These are phyloP conservation scores for Daedalea quercina DNA, from an alignment of 768 basidiomycete genomes.

Conservation along the genomic window DNA sequence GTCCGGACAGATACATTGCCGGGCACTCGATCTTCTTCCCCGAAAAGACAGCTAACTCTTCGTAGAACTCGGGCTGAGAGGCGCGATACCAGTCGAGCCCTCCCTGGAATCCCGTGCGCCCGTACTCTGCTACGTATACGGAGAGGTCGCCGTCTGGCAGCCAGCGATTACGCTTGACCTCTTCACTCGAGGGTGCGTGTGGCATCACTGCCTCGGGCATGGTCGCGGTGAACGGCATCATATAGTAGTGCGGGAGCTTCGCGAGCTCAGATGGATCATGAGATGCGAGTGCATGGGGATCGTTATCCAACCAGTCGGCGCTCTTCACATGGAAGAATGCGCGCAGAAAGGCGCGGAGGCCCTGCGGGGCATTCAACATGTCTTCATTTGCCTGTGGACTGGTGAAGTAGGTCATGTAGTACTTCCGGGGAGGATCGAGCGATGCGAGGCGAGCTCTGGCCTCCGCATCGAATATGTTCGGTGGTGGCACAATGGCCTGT, in stretches of 20 bases:
- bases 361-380: slow-evolving; percentile 34
- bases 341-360: slow-evolving; percentile 42
- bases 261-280: slow-evolving; percentile 5
- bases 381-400: slow-evolving; percentile 40
- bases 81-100: slow-evolving; percentile 52
- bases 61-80: slow-evolving; percentile 25
- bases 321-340: slow-evolving; percentile 55
- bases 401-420: slow-evolving; percentile 48
- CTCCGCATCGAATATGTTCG: slow-evolving; percentile 7
- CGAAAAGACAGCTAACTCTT: slow-evolving; percentile 38
- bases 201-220: slow-evolving; percentile 44
- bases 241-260: slow-evolving; percentile 48
- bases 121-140: slow-evolving; percentile 44
- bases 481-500: neutral
- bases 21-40: slow-evolving; percentile 43
- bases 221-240: slow-evolving; percentile 47
- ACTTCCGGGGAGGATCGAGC: slow-evolving; percentile 47
- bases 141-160: slow-evolving; percentile 40
- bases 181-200: slow-evolving; percentile 26
- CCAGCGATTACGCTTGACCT: slow-evolving; percentile 32
- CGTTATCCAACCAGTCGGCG: slow-evolving; percentile 42
- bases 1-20: slow-evolving; percentile 51
- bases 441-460: slow-evolving; percentile 24
- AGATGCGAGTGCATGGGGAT: slow-evolving; percentile 30
- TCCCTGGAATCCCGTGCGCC: slow-evolving; percentile 55